Conservation (phyloP, 1,284 basidiomycete genomes). For the Moesziomyces globuligerus region DNA sequence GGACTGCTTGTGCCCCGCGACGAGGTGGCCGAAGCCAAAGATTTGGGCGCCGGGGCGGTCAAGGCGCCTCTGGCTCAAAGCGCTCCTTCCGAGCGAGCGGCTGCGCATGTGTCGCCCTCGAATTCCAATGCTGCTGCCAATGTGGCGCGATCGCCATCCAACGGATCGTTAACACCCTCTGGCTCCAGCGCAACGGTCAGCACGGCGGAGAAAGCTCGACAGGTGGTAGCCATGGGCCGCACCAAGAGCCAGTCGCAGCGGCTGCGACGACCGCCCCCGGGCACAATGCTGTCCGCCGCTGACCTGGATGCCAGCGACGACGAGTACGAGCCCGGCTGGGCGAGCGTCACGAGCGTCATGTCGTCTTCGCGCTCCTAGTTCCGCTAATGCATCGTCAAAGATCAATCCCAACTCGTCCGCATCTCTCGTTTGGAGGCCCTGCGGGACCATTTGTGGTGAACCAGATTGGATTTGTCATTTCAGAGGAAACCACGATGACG, state of each 20-base stretch:
- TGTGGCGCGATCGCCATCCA: constrained; percentile 7
- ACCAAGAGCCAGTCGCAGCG: constrained; percentile 53
- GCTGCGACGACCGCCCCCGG: constrained; percentile 54
- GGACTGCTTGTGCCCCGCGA: constrained; percentile 50
- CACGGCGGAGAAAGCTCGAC: constrained; percentile 28
- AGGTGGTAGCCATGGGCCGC: constrained; percentile 48
- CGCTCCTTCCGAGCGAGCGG: not conserved
- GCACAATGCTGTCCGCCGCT: constrained; percentile 52
- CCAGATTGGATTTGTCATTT: not conserved
- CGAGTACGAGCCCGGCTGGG: constrained; percentile 63
- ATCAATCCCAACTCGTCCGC: not conserved
- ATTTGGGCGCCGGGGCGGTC: constrained; percentile 29
- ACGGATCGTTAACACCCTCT: constrained; percentile 11
- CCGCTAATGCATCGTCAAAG: not conserved
- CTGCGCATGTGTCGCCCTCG: constrained; percentile 5
- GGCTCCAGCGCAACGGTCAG: constrained; percentile 1
- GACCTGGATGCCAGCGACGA: constrained; percentile 63
- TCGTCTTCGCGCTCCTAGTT: constrained; percentile 40
- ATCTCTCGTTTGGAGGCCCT: no score
- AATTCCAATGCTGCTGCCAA: not conserved
- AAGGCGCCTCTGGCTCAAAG: constrained; percentile 22
- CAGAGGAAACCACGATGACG: not conserved
- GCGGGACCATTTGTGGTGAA: no score
- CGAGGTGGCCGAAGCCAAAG: constrained; percentile 45
- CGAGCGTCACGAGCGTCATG: constrained; percentile 55